Evolutionary conservation across 257 asterid genomes (phyloP), one percentile per base, ranked within the genome.

Genomic region (Capsicum pubescens): DNA sequence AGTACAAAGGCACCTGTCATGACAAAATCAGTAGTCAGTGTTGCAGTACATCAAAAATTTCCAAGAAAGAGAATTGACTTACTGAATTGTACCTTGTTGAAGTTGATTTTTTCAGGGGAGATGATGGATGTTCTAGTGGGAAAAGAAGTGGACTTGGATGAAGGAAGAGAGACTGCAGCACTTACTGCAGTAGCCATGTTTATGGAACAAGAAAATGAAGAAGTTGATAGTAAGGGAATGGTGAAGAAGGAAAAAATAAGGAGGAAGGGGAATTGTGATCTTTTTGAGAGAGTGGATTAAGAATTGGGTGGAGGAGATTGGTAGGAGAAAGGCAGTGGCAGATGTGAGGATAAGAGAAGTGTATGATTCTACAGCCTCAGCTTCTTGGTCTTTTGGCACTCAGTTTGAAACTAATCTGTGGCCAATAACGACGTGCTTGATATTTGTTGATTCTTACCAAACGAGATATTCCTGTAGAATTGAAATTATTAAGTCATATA

Each of bases 151-250:
- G 98, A 90, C 71, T 92, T 90, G 83, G 99, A 81, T 57, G 99
- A 90, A 59, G 98, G 93, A 81, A 94, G 95, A 83, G 97, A 89
- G 70, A 93, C 98, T 88, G 99, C 97, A 84, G 99, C 98, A 86
- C 92, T 94, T 44, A 94, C 94, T 83, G 98, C 94, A 90, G 99
- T 88, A 87, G 98, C 98, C 99, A 96, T 96, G 83, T 79, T 35
- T 79, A 82, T 83, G 74, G 78, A 72, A n/a, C 11, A 39, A 39
- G 44, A 39, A 66, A 10, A 11, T 66, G 12, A 66, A 63, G 69
- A 3, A 39, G 44, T 39, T 21, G 42, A 54, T 56, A 54, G 16
- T 9, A 17, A 55, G 48, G 9, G 12, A 76, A 52, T 26, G 59
- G 71, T 80, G 83, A 44, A 80, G 19, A 39, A 64, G 71, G 61